Evolutionary conservation across 352 stramenopile species (phyloP).

Genomic region (Phytophthora uliginosa): DNA sequence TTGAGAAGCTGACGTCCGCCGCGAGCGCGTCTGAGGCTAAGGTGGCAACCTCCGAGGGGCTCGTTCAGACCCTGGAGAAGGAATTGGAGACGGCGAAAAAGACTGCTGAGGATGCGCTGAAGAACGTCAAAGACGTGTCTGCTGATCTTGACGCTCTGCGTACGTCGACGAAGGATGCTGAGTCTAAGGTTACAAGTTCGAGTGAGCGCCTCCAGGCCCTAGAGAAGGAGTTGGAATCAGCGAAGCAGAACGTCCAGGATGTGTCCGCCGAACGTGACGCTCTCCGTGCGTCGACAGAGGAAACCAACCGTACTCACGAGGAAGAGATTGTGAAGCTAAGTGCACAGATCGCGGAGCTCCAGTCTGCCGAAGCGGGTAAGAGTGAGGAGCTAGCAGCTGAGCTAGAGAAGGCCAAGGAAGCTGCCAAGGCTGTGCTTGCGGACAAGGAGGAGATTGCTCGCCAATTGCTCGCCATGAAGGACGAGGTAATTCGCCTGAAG

Average conservation of each 20-base stretch:
- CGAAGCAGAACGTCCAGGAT: constrained; percentile 23
- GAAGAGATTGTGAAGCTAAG: constrained; percentile 45
- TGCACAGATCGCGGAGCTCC: constrained; percentile 38
- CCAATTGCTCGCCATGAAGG: constrained; percentile 58
- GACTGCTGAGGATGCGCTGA: constrained; percentile 18
- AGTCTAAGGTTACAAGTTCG: constrained; percentile 16
- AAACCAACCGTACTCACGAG: constrained; percentile 34
- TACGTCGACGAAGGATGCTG: constrained; percentile 23
- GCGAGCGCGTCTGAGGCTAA: constrained; percentile 17
- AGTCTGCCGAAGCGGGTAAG: constrained; percentile 35
- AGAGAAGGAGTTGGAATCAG: constrained; percentile 33
- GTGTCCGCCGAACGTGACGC: constrained; percentile 7
- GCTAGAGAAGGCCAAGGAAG: constrained; percentile 43
- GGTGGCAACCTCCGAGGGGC: constrained; percentile 22
- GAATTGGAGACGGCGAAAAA: constrained; percentile 38
- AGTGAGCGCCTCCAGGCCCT: constrained; percentile 37
- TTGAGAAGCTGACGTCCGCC: constrained; percentile 39
- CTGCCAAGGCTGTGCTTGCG: constrained; percentile 24
- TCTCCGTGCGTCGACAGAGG: constrained; percentile 23
- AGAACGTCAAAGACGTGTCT: constrained; percentile 14
- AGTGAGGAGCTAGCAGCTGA: constrained; percentile 36
- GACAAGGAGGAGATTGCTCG: constrained; percentile 55
- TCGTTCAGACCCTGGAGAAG: constrained; percentile 40
- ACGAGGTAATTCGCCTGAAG: constrained; percentile 58
- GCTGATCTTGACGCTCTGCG: constrained; percentile 29